These are phyloP conservation scores for Hysterium pulicare DNA, from an alignment of 2,329 filamentous ascomycete species.

Conservation along the genomic window DNA sequence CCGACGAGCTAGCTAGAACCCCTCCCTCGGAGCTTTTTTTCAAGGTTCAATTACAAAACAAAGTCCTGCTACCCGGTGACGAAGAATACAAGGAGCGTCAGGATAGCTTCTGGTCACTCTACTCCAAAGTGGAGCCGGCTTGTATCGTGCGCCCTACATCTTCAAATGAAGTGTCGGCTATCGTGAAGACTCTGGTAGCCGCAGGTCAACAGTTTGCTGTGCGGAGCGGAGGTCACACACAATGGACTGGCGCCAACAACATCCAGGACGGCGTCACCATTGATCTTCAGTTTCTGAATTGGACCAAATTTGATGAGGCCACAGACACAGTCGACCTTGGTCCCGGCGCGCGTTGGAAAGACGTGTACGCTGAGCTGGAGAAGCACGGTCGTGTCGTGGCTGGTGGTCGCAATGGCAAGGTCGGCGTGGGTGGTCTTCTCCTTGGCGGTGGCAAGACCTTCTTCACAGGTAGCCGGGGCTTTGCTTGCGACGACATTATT, in stretches of 20 bases:
- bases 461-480: constrained; percentile 19
- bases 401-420: constrained; percentile 26
- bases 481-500: constrained; percentile 10
- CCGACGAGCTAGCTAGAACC: too few species aligned
- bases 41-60: too few species aligned
- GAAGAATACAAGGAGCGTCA: constrained; percentile 6
- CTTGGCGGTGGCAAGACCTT: constrained; percentile 29
- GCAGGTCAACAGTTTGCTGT: constrained; percentile 2
- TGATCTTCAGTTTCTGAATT: constrained; percentile 24
- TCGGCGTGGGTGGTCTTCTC: constrained; percentile 27
- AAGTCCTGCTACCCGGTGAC: too few species aligned
- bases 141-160: constrained; percentile 6
- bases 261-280: constrained; percentile 30
- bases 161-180: constrained; percentile 5
- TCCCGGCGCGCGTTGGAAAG: constrained; percentile 29
- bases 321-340: constrained; percentile 17
- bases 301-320: constrained; percentile 10
- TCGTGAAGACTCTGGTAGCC: constrained; percentile 1
- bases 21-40: too few species aligned
- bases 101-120: constrained; percentile 5
- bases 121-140: constrained; percentile 4
- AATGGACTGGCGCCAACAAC: constrained; percentile 21
- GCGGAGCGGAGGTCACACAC: constrained; percentile 25
- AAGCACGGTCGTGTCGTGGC: constrained; percentile 14
- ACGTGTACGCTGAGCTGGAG: constrained; percentile 34